Conservation (phyloP, 495 filamentous ascomycete genomes). For the Thermochaetoides thermophila region DNA sequence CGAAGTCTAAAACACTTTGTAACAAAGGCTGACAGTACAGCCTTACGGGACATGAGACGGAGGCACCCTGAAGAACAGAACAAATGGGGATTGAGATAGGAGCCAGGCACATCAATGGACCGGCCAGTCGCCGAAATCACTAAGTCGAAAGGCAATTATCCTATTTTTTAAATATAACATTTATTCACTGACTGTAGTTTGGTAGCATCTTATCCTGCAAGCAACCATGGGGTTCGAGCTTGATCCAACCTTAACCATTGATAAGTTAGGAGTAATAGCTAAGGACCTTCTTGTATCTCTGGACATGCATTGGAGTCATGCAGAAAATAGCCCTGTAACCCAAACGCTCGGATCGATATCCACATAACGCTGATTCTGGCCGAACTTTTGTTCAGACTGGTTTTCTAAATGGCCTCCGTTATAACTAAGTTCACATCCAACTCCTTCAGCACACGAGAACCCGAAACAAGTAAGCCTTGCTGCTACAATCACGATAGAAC, state of each 20-base stretch:
- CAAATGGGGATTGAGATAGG: too few species aligned
- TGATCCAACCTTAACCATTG: not conserved
- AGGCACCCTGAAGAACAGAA: not conserved
- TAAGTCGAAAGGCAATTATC: not conserved
- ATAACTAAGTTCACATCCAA: not conserved
- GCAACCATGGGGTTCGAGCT: not conserved
- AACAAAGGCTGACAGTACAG: not conserved
- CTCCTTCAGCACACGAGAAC: not conserved
- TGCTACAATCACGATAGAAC: not conserved
- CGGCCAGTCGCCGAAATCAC: too few species aligned
- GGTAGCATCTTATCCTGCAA: not conserved
- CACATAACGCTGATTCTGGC: not conserved
- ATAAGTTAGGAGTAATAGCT: not conserved
- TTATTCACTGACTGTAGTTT: not conserved
- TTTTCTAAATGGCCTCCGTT: not conserved
- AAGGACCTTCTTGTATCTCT: not conserved
- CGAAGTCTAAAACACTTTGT: not conserved
- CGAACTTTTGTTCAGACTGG: not conserved
- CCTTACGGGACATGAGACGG: not conserved
- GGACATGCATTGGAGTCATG: not conserved
- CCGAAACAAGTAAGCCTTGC: not conserved
- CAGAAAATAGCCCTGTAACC: not conserved
- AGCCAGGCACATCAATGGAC: too few species aligned
- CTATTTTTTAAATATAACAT: not conserved
- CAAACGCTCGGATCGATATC: not conserved